Evolutionary conservation across 2,329 filamentous ascomycete species (phyloP).

Genomic region (Scorias spongiosa): DNA sequence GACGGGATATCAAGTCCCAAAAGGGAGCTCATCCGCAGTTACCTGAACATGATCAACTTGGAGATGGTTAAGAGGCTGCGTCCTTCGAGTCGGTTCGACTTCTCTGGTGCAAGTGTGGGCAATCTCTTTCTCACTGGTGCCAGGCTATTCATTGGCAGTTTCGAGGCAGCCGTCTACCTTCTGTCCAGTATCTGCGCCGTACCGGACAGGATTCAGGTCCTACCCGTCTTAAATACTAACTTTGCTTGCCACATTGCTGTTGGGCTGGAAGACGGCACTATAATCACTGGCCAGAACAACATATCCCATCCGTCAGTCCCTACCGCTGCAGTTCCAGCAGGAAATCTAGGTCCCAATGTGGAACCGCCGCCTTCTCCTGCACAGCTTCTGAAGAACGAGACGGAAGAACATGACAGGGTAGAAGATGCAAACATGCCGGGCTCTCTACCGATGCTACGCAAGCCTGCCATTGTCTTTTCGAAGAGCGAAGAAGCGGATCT

Average conservation of each 20-base stretch:
- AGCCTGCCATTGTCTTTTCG: constrained; percentile 67
- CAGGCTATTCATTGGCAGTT: constrained; percentile 77
- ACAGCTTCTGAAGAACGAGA: constrained; percentile 19
- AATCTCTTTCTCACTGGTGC: constrained; percentile 43
- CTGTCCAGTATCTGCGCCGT: constrained; percentile 78
- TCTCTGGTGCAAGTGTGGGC: constrained; percentile 34
- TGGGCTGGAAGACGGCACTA: constrained; percentile 56
- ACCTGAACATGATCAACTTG: constrained; percentile 34
- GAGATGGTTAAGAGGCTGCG: constrained; percentile 34
- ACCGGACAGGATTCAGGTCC: constrained; percentile 57
- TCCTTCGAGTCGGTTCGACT: constrained; percentile 33
- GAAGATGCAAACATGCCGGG: constrained; percentile 74
- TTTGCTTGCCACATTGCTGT: constrained; percentile 92
- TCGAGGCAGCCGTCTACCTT: constrained; percentile 85
- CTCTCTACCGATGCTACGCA: constrained; percentile 62
- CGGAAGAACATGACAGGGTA: constrained; percentile 46
- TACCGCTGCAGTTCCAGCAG: constrained; percentile 26
- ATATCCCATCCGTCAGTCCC: constrained; percentile 71
- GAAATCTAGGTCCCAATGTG: background rate
- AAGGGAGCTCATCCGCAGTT: constrained; percentile 36
- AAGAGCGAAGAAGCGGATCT: constrained; percentile 65
- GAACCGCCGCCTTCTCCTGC: constrained; percentile 12
- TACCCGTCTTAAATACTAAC: constrained; percentile 87
- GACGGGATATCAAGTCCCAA: constrained; percentile 32
- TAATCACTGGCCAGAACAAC: constrained; percentile 82